Conservation (phyloP, 192 early-diverging fungal species). For the Umbelopsis vinacea region DNA sequence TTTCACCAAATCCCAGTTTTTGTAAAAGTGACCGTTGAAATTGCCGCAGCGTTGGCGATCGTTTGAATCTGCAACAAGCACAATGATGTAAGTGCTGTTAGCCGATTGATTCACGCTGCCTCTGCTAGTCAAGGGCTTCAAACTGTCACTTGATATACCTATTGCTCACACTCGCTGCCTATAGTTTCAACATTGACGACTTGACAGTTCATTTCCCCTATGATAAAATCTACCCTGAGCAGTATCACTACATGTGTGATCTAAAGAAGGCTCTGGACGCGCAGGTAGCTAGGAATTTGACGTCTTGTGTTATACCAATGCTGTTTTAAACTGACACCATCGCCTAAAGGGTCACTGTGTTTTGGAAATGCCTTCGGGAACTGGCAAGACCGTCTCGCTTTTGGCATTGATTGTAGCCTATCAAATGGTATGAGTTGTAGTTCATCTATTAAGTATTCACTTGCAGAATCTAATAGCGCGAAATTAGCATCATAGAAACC, state of each 20-base stretch:
- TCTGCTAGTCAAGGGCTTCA: no score
- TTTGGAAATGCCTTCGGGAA: conserved; percentile 99
- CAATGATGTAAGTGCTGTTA: conserved; percentile 11
- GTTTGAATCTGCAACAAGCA: not conserved
- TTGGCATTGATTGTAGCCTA: conserved; percentile 96
- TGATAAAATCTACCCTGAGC: conserved; percentile 99
- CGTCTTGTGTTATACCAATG: not conserved
- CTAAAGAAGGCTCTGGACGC: conserved; percentile 93
- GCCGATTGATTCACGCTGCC: no score
- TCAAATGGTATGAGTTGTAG: conserved; percentile 68
- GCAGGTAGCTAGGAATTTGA: conserved; percentile 52
- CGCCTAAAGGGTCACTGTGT: conserved; percentile 85
- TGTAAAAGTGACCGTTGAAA: no score
- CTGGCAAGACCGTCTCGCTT: conserved; percentile 97
- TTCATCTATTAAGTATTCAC: no score
- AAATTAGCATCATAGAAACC: conserved; percentile 78
- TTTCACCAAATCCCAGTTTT: no score
- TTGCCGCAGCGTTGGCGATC: not conserved
- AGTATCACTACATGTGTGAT: conserved; percentile 97
- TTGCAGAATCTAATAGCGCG: not conserved
- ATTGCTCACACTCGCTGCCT: not conserved
- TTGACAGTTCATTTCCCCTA: conserved; percentile 98
- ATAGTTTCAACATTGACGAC: conserved; percentile 79
- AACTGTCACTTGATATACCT: not conserved
- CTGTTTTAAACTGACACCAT: not conserved